These are phyloP conservation scores for Calonectria fujianensis DNA, from an alignment of 2,329 filamentous ascomycete genomes.

Conservation along the genomic window DNA sequence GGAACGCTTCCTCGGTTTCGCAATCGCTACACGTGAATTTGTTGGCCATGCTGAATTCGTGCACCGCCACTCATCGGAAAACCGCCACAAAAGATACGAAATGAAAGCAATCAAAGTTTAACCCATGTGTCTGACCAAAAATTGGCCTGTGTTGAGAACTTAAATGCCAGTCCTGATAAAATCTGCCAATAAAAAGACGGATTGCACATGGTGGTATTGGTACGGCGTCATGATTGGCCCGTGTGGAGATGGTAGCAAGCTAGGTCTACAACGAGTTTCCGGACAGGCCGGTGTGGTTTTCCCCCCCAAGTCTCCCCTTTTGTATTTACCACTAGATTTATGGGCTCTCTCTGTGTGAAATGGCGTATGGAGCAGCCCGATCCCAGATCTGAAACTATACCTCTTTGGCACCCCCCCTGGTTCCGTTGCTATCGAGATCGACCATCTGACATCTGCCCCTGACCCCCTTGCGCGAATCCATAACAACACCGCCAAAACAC, in stretches of 20 bases:
- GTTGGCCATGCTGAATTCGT: neutral
- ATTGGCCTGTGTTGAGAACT: slow-evolving; percentile 7
- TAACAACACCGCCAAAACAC: neutral
- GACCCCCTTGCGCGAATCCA: slow-evolving; percentile 14
- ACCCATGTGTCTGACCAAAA: neutral
- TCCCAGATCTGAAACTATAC: slow-evolving; percentile 19
- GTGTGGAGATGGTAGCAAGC: slow-evolving; percentile 15
- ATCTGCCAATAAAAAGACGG: slow-evolving; percentile 16
- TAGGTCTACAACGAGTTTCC: slow-evolving; percentile 7
- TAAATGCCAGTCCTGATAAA: neutral
- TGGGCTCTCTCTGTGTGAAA: neutral
- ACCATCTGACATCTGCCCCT: slow-evolving; percentile 13
- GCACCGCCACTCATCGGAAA: neutral
- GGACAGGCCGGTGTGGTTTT: neutral
- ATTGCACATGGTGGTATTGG: slow-evolving; percentile 11
- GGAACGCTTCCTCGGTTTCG: neutral
- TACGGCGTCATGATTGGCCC: slow-evolving; percentile 19
- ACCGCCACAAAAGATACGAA: neutral
- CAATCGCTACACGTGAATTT: neutral
- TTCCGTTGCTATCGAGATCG: slow-evolving; percentile 6
- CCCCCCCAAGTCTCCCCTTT: slow-evolving; percentile 3
- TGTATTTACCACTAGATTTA: neutral
- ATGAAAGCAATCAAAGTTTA: slow-evolving; percentile 5
- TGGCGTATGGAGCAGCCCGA: neutral
- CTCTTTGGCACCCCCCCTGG: slow-evolving; percentile 4